A percentile compares a stretch with the other conserved stretches of the same genome.
phyloP scores from a whole-genome alignment of 2,329 filamentous ascomycete genomes.

The Cytospora piceicola region DNA sequence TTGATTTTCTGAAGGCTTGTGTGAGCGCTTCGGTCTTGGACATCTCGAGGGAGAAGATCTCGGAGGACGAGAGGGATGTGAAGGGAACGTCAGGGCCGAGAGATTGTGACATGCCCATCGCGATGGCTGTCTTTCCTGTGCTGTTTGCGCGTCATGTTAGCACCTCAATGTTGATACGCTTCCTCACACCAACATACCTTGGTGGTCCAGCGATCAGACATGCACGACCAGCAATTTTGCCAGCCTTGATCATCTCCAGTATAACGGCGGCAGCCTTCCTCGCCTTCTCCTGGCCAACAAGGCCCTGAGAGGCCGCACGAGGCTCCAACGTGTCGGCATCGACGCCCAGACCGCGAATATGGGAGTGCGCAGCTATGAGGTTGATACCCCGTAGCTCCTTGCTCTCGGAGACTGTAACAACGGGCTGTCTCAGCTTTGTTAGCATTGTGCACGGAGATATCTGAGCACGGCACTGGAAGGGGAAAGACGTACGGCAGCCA shows the following conservation, averaged over 20 bases:
- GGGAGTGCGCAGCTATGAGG: constrained; percentile 96
- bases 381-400: constrained; percentile 96
- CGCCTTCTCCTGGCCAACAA: constrained; percentile 95
- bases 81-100: constrained; percentile 94
- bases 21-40: constrained; percentile 98
- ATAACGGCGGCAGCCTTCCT: constrained; percentile 96
- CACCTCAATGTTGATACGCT: background rate
- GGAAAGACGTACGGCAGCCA: constrained; percentile 31
- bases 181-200: constrained; percentile 53
- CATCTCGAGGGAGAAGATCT: constrained; percentile 99
- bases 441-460: constrained; percentile 4
- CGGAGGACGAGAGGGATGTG: constrained; percentile 91
- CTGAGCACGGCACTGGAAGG: constrained; percentile 5
- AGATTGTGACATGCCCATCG: constrained; percentile 98
- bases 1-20: constrained; percentile 98
- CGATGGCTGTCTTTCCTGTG: constrained; percentile 97
- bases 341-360: constrained; percentile 94
- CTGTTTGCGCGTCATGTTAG: constrained; percentile 48
- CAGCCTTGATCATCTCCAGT: constrained; percentile 97
- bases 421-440: constrained; percentile 47
- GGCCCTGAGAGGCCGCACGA: constrained; percentile 80
- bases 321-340: constrained; percentile 91
- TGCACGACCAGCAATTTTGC: constrained; percentile 95
- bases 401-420: constrained; percentile 85
- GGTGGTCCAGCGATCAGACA: constrained; percentile 94